These are phyloP conservation scores for Saturnispora besseyi DNA, from an alignment of 805 yeast genomes.

Conservation along the genomic window DNA sequence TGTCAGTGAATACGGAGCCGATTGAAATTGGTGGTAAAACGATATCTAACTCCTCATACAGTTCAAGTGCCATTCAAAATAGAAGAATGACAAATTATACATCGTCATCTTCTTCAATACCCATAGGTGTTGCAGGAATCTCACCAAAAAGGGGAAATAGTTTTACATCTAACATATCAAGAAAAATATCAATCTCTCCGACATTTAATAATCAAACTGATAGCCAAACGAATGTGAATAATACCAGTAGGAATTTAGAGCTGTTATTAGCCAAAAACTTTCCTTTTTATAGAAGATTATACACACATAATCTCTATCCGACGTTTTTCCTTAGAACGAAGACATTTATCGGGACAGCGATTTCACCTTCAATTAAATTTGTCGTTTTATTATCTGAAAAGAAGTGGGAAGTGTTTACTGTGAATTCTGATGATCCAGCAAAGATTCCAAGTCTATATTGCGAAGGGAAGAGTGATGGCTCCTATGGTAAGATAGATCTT, in stretches of 20 bases:
- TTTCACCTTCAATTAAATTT: slow-evolving; percentile 54
- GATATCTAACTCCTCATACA: neutral
- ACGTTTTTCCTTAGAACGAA: slow-evolving; percentile 40
- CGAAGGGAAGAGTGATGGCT: slow-evolving; percentile 63
- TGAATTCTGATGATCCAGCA: slow-evolving; percentile 35
- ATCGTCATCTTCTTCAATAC: neutral
- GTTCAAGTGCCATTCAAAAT: neutral
- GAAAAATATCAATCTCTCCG: slow-evolving; percentile 19
- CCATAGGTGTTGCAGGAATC: neutral
- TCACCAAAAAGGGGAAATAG: neutral
- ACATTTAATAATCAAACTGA: slow-evolving; percentile 8
- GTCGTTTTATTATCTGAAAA: slow-evolving; percentile 59
- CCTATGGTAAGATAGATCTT: slow-evolving; percentile 39
- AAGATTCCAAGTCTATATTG: slow-evolving; percentile 49
- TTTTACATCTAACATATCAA: slow-evolving; percentile 16
- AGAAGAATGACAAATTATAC: neutral
- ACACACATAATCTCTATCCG: slow-evolving; percentile 43
- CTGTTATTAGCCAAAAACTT: slow-evolving; percentile 67
- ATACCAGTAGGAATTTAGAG: slow-evolving; percentile 35
- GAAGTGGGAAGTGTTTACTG: slow-evolving; percentile 66
- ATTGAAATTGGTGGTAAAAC: neutral
- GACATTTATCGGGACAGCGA: slow-evolving; percentile 46
- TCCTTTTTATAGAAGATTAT: slow-evolving; percentile 65
- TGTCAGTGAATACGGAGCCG: neutral
- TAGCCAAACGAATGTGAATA: neutral